These are phyloP conservation scores for Voacanga thouarsii DNA, from an alignment of 257 asterid species.

Conservation along the genomic window DNA sequence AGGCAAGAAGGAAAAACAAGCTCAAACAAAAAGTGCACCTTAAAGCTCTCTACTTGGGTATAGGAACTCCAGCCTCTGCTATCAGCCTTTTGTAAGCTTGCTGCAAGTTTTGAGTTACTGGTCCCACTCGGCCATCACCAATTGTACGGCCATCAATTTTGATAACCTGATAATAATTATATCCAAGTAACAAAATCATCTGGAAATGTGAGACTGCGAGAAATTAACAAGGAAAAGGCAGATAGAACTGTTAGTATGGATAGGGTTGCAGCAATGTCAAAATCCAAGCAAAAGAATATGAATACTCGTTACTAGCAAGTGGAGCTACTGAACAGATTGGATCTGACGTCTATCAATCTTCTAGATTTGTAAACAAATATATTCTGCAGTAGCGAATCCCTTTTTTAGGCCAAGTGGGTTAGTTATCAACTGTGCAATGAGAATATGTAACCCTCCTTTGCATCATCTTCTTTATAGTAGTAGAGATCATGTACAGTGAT, in stretches of 20 bases:
- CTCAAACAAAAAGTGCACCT: neutral
- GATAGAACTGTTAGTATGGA: neutral
- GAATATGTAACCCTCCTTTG: neutral
- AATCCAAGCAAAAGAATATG: neutral
- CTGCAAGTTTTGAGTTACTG: slow-evolving; percentile 69
- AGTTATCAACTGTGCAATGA: neutral
- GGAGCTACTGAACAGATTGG: neutral
- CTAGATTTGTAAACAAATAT: neutral
- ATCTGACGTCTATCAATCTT: neutral
- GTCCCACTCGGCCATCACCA: slow-evolving; percentile 82
- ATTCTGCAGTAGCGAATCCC: neutral
- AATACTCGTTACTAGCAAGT: neutral
- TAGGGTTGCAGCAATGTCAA: neutral
- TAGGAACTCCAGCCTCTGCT: slow-evolving; percentile 66
- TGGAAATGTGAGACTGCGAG: neutral
- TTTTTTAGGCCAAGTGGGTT: neutral
- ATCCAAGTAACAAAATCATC: neutral
- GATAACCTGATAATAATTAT: slow-evolving; percentile 43
- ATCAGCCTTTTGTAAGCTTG: slow-evolving; percentile 50
- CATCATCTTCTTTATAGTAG: neutral
- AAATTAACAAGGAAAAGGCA: neutral
- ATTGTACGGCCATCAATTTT: slow-evolving; percentile 74
- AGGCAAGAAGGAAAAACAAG: neutral
- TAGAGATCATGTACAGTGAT: neutral
- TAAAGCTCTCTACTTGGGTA: slow-evolving; percentile 44